These are phyloP conservation scores for Chalciporus sp. DNA, from an alignment of 1,284 basidiomycete genomes.

Conservation along the genomic window DNA sequence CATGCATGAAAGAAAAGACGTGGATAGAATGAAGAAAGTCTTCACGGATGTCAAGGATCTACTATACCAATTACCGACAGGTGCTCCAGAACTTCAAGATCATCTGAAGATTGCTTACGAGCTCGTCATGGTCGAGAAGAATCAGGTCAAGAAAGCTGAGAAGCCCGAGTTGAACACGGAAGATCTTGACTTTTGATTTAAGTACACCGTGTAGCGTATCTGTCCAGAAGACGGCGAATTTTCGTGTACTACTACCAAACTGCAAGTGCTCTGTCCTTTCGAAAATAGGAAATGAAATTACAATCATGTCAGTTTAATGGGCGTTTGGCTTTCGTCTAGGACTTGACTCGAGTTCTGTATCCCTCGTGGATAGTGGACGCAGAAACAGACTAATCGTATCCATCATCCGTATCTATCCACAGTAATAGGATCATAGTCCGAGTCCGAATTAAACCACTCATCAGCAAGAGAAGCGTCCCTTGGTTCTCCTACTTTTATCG, in stretches of 20 bases:
- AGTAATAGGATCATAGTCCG: no score
- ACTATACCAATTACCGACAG: slow-evolving; percentile 24
- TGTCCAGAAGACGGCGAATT: no score
- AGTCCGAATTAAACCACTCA: no score
- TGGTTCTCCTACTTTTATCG: no score
- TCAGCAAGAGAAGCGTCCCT: no score
- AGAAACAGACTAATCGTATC: no score
- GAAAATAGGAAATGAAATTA: no score
- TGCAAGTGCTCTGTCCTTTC: not conserved
- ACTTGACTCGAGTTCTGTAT: no score
- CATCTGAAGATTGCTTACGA: slow-evolving; percentile 37
- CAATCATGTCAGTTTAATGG: no score
- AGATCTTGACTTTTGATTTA: slow-evolving; percentile 47
- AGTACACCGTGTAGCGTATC: not conserved
- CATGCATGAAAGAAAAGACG: slow-evolving; percentile 26
- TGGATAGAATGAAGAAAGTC: slow-evolving; percentile 21
- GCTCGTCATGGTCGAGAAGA: slow-evolving; percentile 30
- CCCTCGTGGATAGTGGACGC: no score
- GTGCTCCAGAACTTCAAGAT: slow-evolving; percentile 22
- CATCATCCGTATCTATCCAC: no score
- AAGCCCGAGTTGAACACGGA: slow-evolving; percentile 30
- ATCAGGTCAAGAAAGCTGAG: slow-evolving; percentile 13
- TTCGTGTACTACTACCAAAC: not conserved
- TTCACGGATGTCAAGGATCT: slow-evolving; percentile 30
- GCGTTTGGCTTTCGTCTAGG: no score